Conservation (phyloP, 2,329 filamentous ascomycete species). For the Sarocladium brachiariae region DNA sequence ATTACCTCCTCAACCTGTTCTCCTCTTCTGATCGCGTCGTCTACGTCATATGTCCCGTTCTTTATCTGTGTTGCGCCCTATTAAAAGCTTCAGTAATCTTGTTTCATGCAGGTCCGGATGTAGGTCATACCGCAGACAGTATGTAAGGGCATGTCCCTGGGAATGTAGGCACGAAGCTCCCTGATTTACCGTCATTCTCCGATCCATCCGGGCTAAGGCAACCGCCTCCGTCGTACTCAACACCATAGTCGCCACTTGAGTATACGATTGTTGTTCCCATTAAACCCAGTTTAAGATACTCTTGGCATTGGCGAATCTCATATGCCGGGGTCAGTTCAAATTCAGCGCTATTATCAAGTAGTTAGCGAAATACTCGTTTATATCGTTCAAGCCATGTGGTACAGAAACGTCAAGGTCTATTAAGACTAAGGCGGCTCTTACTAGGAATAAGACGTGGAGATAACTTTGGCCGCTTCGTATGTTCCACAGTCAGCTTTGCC, state of each 20-base stretch:
- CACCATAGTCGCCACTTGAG: constrained; percentile 1
- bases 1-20: constrained; percentile 2
- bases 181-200: not conserved
- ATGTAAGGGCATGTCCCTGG: not conserved
- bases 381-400: too few relatives aligned
- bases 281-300: constrained; percentile 1
- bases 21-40: not conserved
- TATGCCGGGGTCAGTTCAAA: not conserved
- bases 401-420: too few relatives aligned
- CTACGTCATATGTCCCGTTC: constrained; percentile 3
- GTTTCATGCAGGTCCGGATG: not conserved
- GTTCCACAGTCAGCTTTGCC: not conserved
- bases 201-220: not conserved
- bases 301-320: constrained; percentile 1
- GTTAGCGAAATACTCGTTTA: not conserved
- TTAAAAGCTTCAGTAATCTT: not conserved
- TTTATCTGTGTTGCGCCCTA: constrained; percentile 1
- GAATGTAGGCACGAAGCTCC: not conserved
- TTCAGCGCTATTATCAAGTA: not conserved
- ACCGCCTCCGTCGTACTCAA: not conserved
- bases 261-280: constrained; percentile 1
- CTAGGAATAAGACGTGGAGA: constrained; percentile 1
- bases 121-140: not conserved
- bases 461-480: not conserved
- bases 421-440: not conserved